Conservation (phyloP, 2,329 filamentous ascomycete species). For the Ceratocystis harringtonii region DNA sequence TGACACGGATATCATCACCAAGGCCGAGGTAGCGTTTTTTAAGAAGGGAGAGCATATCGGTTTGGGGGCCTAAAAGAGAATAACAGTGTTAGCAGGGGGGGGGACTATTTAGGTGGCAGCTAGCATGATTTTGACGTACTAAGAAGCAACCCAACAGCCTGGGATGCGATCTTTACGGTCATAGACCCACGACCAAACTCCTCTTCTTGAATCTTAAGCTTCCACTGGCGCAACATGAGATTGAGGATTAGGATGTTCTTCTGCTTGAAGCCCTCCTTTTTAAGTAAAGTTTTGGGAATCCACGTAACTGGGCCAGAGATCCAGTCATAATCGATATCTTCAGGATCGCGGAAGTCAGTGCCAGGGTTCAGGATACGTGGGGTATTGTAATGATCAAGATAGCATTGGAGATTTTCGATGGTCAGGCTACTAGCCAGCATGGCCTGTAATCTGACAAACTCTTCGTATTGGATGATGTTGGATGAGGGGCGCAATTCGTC, state of each 20-base stretch:
- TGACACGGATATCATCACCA: slow-evolving; percentile 7
- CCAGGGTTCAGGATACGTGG: slow-evolving; percentile 6
- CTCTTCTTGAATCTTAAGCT: slow-evolving; percentile 33
- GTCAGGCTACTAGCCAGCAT: slow-evolving; percentile 34
- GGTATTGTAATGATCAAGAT: slow-evolving; percentile 23
- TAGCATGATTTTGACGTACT: slow-evolving; percentile 27
- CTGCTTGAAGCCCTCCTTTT: slow-evolving; percentile 7
- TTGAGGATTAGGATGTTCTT: slow-evolving; percentile 31
- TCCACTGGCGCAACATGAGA: slow-evolving; percentile 37
- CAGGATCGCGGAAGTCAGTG: slow-evolving; percentile 6
- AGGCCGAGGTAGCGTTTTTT: slow-evolving; percentile 24
- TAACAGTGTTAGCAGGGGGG: not conserved
- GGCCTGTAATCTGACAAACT: slow-evolving; percentile 30
- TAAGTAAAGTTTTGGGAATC: slow-evolving; percentile 24
- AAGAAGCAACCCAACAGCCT: slow-evolving; percentile 32
- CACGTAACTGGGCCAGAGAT: slow-evolving; percentile 29
- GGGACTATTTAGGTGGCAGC: not conserved
- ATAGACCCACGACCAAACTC: slow-evolving; percentile 29
- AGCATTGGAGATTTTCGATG: slow-evolving; percentile 30
- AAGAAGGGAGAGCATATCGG: slow-evolving; percentile 21
- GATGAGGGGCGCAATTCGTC: slow-evolving; percentile 33
- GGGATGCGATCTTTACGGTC: slow-evolving; percentile 27
- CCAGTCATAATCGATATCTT: slow-evolving; percentile 27
- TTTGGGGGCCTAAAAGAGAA: slow-evolving; percentile 6
- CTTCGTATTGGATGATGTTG: slow-evolving; percentile 25